A percentile compares a stretch with the other conserved stretches of the same genome.
phyloP scores from a whole-genome alignment of 352 stramenopile genomes.

The Pythium monospermum region DNA sequence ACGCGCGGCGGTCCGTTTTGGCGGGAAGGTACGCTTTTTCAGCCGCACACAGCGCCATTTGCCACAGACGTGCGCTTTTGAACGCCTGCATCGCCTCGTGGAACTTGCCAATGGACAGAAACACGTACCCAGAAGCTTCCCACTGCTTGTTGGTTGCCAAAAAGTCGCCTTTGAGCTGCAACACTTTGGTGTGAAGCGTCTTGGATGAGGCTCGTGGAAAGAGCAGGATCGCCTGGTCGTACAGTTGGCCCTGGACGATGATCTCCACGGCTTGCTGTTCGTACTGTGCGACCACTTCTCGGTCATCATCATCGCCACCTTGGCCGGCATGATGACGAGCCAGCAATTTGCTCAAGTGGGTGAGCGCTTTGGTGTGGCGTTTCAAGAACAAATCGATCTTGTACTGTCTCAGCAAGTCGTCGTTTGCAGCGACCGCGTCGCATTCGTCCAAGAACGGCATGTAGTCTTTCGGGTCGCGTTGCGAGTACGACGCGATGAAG shows the following conservation, averaged over 20 bases:
- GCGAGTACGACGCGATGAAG: constrained; percentile 51
- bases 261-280: constrained; percentile 35
- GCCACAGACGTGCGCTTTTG: constrained; percentile 46
- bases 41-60: constrained; percentile 51
- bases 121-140: constrained; percentile 58
- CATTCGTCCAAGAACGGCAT: constrained; percentile 56
- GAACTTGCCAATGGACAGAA: constrained; percentile 39
- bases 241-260: constrained; percentile 39
- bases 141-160: constrained; percentile 34
- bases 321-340: no score
- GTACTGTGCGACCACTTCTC: constrained; percentile 12
- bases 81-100: constrained; percentile 48
- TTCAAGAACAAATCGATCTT: constrained; percentile 52
- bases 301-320: constrained; percentile 10
- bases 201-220: constrained; percentile 25
- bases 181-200: constrained; percentile 30
- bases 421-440: constrained; percentile 11
- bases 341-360: constrained; percentile 36
- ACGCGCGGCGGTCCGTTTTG: constrained; percentile 21
- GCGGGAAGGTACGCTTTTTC: constrained; percentile 22
- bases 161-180: constrained; percentile 45
- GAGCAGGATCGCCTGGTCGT: constrained; percentile 41
- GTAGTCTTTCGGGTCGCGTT: constrained; percentile 72
- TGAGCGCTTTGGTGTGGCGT: constrained; percentile 37
- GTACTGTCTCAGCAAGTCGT: constrained; percentile 44